phyloP scores from a whole-genome alignment of 2,329 filamentous ascomycete species.

The Sporothrix pseudoabietina region DNA sequence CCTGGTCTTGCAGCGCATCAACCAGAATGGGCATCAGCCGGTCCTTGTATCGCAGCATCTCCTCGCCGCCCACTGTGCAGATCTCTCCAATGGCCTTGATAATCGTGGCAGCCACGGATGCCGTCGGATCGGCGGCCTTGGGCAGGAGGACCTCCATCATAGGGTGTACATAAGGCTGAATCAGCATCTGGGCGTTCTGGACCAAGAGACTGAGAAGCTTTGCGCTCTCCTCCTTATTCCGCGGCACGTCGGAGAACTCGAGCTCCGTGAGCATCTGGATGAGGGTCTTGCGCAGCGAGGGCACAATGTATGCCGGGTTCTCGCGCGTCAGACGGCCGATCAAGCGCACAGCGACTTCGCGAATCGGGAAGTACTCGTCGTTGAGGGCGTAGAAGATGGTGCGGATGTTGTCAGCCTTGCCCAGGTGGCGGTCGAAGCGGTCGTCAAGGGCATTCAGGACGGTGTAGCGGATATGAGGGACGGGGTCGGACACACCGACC shows the following conservation, averaged over 20 bases:
- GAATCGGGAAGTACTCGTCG: slow-evolving; percentile 88
- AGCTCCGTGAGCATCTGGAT: slow-evolving; percentile 96
- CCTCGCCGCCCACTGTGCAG: slow-evolving; percentile 88
- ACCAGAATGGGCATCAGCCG: slow-evolving; percentile 94
- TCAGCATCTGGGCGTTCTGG: slow-evolving; percentile 86
- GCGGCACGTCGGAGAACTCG: slow-evolving; percentile 89
- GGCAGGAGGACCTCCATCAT: slow-evolving; percentile 95
- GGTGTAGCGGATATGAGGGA: slow-evolving; percentile 83
- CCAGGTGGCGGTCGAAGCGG: slow-evolving; percentile 94
- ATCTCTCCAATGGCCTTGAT: slow-evolving; percentile 92
- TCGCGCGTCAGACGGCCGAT: slow-evolving; percentile 88
- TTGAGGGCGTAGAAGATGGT: slow-evolving; percentile 94
- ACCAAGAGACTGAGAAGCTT: slow-evolving; percentile 90
- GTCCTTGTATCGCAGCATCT: slow-evolving; percentile 90
- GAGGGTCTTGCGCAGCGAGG: slow-evolving; percentile 88
- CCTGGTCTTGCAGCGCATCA: slow-evolving; percentile 89
- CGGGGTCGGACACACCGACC: slow-evolving; percentile 88
- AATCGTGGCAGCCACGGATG: slow-evolving; percentile 91
- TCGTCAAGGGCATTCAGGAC: slow-evolving; percentile 88
- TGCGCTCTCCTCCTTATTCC: slow-evolving; percentile 95
- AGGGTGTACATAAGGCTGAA: slow-evolving; percentile 94
- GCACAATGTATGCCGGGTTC: slow-evolving; percentile 97
- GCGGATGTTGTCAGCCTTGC: slow-evolving; percentile 94
- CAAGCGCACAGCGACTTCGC: slow-evolving; percentile 93
- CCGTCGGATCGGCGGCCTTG: slow-evolving; percentile 81